Conservation (phyloP, 371 early-diverging fungal species). For the Batrachochytrium dendrobatidis region DNA sequence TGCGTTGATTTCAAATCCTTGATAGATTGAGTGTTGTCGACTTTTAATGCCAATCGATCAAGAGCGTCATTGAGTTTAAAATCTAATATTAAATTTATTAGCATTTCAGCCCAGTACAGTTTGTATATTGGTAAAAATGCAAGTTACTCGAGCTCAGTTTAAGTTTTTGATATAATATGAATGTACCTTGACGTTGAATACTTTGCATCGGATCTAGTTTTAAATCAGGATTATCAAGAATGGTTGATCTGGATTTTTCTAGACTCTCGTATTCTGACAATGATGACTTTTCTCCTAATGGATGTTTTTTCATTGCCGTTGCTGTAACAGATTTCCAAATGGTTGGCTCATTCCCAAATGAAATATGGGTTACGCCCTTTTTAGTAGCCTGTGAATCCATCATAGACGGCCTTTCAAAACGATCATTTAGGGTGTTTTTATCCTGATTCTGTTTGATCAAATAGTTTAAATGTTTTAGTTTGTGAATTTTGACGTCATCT, state of each 20-base stretch:
- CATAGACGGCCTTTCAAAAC: slow-evolving; percentile 4
- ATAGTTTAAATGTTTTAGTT: background rate
- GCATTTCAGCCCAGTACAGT: background rate
- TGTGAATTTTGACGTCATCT: background rate
- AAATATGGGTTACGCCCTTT: slow-evolving; percentile 13
- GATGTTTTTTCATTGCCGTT: slow-evolving; percentile 5
- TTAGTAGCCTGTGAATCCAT: background rate
- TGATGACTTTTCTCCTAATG: background rate
- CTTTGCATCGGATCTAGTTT: slow-evolving; percentile 10
- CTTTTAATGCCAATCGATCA: slow-evolving; percentile 18
- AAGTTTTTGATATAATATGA: background rate
- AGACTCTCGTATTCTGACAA: slow-evolving; percentile 9
- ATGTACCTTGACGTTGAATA: slow-evolving; percentile 15
- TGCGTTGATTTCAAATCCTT: slow-evolving; percentile 27
- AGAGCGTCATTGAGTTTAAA: slow-evolving; percentile 3
- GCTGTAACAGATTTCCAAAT: slow-evolving; percentile 7
- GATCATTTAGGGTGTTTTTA: background rate
- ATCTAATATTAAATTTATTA: background rate
- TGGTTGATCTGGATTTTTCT: slow-evolving; percentile 19
- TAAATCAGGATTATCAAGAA: slow-evolving; percentile 26
- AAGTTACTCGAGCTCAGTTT: background rate
- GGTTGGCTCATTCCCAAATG: slow-evolving; percentile 15
- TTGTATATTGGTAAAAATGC: background rate
- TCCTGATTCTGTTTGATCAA: background rate
- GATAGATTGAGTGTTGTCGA: slow-evolving; percentile 23